Percentiles rank a stretch among this genome's conserved stretches.
phyloP scores from a whole-genome alignment of 495 filamentous ascomycete species.

The Aspergillus bridgeri region DNA sequence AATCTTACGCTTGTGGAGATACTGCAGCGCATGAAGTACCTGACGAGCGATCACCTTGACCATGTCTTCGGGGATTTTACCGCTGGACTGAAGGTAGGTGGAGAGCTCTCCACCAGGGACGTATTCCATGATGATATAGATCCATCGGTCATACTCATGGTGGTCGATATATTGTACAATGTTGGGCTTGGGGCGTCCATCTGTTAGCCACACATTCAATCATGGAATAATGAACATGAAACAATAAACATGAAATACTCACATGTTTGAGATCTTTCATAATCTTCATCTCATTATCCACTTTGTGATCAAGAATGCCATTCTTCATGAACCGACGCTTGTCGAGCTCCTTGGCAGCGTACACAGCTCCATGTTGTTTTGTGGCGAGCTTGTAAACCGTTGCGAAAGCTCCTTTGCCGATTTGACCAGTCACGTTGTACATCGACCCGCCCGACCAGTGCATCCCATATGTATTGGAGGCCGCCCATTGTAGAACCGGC shows the following conservation, averaged over 20 bases:
- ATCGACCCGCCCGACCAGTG: conserved; percentile 77
- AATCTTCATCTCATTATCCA: conserved; percentile 93
- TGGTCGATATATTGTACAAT: conserved; percentile 89
- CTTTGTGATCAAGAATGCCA: conserved; percentile 74
- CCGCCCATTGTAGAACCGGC: conserved; percentile 30
- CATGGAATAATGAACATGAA: neutral
- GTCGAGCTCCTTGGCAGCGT: conserved; percentile 87
- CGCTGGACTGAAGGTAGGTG: conserved; percentile 57
- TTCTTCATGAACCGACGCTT: conserved; percentile 88
- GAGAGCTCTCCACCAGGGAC: conserved; percentile 84
- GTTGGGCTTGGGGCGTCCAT: conserved; percentile 57
- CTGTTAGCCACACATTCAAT: conserved; percentile 6
- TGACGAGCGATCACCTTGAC: conserved; percentile 70
- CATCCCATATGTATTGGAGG: conserved; percentile 49
- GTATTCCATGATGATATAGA: conserved; percentile 97
- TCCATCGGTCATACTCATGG: conserved; percentile 68
- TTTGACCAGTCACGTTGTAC: conserved; percentile 75
- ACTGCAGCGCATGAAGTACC: conserved; percentile 76
- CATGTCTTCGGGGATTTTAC: conserved; percentile 61
- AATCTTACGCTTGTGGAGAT: conserved; percentile 80
- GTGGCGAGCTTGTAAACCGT: conserved; percentile 82
- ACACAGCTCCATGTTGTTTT: conserved; percentile 72
- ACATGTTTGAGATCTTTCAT: conserved; percentile 83
- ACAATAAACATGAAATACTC: conserved; percentile 29
- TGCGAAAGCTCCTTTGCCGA: conserved; percentile 93